A percentile compares a stretch with the other conserved stretches of the same genome.
Conservation (phyloP, 192 early-diverging fungal genomes). For the Jimgerdemannia flammicorona region DNA sequence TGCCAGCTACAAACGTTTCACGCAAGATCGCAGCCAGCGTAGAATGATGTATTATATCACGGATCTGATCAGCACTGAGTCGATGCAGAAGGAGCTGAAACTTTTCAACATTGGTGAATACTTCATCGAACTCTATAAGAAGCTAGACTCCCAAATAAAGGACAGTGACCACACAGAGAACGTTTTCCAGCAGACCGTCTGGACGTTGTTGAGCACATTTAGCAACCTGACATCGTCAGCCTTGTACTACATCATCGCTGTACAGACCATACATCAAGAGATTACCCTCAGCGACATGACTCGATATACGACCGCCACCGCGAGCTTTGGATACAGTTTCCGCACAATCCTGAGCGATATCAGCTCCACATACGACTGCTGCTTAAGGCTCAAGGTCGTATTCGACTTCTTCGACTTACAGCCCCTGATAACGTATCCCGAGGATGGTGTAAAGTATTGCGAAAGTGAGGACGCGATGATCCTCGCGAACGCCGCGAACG, state of each 20-base stretch:
- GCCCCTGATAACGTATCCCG: background rate
- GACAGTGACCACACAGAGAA: background rate
- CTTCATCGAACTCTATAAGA: conserved; percentile 2
- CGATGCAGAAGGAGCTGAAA: background rate
- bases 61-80: background rate
- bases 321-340: background rate
- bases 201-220: background rate
- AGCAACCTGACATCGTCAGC: background rate
- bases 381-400: background rate
- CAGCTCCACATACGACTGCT: background rate
- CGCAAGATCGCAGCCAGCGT: background rate
- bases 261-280: background rate
- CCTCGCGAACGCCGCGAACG: background rate
- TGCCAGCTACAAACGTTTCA: background rate
- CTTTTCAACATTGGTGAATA: background rate
- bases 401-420: conserved; percentile 1
- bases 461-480: background rate
- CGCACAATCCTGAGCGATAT: background rate
- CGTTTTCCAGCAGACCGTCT: background rate
- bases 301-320: background rate
- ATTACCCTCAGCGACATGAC: conserved; percentile 1
- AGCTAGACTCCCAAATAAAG: background rate
- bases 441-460: background rate
- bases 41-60: background rate
- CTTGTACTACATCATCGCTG: background rate